phyloP scores from a whole-genome alignment of 352 stramenopile species.

The Phytophthora ramorum region DNA sequence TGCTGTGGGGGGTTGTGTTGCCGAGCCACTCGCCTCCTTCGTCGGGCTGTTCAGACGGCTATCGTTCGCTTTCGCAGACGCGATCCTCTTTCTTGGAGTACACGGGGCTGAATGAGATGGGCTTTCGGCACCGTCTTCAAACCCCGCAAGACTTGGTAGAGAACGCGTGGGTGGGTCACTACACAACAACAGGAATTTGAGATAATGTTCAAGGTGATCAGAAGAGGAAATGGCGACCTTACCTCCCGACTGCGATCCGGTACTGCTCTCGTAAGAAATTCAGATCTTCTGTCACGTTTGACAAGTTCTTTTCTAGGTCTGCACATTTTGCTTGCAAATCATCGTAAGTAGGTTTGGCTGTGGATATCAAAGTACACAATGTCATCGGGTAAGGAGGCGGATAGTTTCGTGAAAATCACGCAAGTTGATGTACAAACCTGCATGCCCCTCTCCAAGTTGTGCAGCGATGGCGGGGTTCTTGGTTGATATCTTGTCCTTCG shows the following conservation, averaged over 20 bases:
- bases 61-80: constrained; percentile 57
- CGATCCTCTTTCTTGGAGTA: constrained; percentile 62
- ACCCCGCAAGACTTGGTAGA: constrained; percentile 5
- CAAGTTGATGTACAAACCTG: constrained; percentile 35
- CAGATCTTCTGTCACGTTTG: constrained; percentile 48
- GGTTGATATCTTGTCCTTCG: constrained; percentile 85
- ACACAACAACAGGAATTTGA: constrained; percentile 1
- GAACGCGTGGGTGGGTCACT: constrained; percentile 49
- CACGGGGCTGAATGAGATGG: constrained; percentile 33
- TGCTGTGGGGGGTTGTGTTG: constrained; percentile 5
- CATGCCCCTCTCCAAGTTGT: constrained; percentile 55
- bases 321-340: constrained; percentile 66
- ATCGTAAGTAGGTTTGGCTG: constrained; percentile 56
- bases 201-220: neutral
- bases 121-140: constrained; percentile 9
- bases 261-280: constrained; percentile 64
- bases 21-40: constrained; percentile 15
- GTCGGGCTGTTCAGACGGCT: constrained; percentile 47
- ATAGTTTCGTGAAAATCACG: neutral
- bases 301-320: constrained; percentile 53
- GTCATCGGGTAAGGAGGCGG: neutral
- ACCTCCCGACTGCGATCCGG: constrained; percentile 58
- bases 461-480: constrained; percentile 75
- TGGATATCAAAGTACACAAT: neutral
- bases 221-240: neutral